Percentiles rank a stretch among this genome's conserved stretches.
Conservation (phyloP, 2,329 filamentous ascomycete species). For the Diplodia scrobiculata region DNA sequence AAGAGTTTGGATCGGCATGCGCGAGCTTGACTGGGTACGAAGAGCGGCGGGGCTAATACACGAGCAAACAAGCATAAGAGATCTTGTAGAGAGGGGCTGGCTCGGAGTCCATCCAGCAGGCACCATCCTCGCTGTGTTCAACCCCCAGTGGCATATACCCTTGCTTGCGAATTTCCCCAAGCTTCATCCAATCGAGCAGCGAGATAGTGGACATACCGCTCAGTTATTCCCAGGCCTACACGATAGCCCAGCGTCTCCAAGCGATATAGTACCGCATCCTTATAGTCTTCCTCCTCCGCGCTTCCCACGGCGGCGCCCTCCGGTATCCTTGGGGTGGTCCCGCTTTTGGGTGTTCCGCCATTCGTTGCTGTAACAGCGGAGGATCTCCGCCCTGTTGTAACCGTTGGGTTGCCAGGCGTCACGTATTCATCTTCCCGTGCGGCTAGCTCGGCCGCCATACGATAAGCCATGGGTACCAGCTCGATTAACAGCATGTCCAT, state of each 20-base stretch:
- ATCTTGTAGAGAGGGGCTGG: background rate
- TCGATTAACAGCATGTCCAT: constrained; percentile 96
- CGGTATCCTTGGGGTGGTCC: constrained; percentile 30
- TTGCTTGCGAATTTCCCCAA: background rate
- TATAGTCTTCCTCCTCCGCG: constrained; percentile 75
- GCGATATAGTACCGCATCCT: constrained; percentile 81
- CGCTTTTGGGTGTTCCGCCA: constrained; percentile 25
- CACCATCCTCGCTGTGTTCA: background rate
- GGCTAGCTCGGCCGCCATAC: constrained; percentile 74
- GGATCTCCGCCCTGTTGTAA: constrained; percentile 36
- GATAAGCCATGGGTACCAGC: constrained; percentile 89
- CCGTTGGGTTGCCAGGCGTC: constrained; percentile 31
- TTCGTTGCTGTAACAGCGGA: constrained; percentile 32
- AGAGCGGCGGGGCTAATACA: background rate
- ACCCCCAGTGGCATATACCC: background rate
- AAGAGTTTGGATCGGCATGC: too few species aligned
- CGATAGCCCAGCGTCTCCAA: constrained; percentile 85
- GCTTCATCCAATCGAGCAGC: background rate
- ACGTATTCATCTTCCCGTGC: constrained; percentile 49
- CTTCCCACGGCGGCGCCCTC: constrained; percentile 32
- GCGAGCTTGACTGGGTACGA: background rate
- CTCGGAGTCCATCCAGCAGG: background rate
- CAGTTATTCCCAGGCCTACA: constrained; percentile 87
- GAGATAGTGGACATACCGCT: constrained; percentile 64
- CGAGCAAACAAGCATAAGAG: background rate